Base-by-base conservation (phyloP, 148 eudicot species). In the Chenopodium quinoa region DNA sequence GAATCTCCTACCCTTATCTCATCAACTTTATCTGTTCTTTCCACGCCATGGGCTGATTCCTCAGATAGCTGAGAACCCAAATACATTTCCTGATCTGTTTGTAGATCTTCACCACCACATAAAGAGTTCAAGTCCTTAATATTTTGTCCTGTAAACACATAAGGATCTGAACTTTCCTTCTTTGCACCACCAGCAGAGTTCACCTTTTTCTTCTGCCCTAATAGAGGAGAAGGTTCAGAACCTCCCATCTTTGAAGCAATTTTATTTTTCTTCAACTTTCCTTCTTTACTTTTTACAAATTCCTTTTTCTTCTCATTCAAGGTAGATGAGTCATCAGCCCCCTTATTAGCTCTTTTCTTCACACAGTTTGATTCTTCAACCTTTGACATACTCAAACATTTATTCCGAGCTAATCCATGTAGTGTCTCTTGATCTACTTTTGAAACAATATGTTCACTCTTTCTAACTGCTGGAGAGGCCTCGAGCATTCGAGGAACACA, bases 401-500 rank as follows among this genome's bases (percentile, higher is more conserved):
- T 78, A 60, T 20, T 81, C 62, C 79, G 75, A 65, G 48, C 79
- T 48, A 20, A 60, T 58, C 25, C 58, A 1, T 71, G 63, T 25
- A 29, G 54, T 16, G 71, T 50, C 54, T 54, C 73, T 48, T 47
- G 75, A 5, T 73, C 64, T 77, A 66, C 63, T 19, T 10, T 72
- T 44, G 68, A 37, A 56, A 9, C 14, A 37, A 71, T 27, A n/a
- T 77, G 65, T 64, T 82, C 75, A 71, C 80, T 75, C 70, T 82
- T 75, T 29, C 80, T 82, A 75, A 9, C 69, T 34, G 80, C 64
- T 34, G 23, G 8, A 34, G 64, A 9, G 22, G 73, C 62, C 68
- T 70, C 34, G 1, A 29, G 23, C 47, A 11, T 47, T 68, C 73
- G 80, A 20, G 87, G 85, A 44, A 79, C 81, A 80, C 89, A 87